Evolutionary conservation across 805 yeast genomes (phyloP).

Genomic region (Yarrowia sp.): DNA sequence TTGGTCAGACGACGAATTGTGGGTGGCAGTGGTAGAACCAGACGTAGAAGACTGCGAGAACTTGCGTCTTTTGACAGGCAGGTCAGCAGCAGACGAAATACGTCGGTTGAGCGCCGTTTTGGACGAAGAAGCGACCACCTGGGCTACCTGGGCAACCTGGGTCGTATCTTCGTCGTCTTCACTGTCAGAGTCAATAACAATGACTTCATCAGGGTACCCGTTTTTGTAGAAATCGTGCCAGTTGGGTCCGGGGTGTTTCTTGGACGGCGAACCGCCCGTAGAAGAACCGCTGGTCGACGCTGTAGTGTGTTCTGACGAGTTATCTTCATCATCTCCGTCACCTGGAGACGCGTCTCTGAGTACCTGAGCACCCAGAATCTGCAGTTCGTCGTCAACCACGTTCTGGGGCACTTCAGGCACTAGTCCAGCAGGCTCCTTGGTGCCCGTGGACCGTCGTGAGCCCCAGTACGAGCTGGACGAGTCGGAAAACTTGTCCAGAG

Average conservation of each 20-base stretch:
- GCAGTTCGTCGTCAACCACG: constrained; percentile 17
- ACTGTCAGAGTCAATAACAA: constrained; percentile 35
- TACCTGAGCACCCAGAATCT: constrained; percentile 6
- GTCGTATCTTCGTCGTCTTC: not conserved
- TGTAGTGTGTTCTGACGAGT: constrained; percentile 11
- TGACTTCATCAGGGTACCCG: constrained; percentile 37
- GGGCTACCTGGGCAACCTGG: not conserved
- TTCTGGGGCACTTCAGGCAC: not conserved
- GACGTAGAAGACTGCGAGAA: constrained; percentile 21
- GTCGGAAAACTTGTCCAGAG: constrained; percentile 20
- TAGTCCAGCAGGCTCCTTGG: constrained; percentile 1
- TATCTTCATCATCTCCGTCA: constrained; percentile 17
- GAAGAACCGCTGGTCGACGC: not conserved
- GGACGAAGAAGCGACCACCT: not conserved
- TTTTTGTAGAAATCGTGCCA: constrained; percentile 37
- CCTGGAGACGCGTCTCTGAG: constrained; percentile 15
- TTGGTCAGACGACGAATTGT: constrained; percentile 6
- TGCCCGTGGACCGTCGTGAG: constrained; percentile 15
- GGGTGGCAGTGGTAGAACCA: constrained; percentile 20
- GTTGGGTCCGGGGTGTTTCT: constrained; percentile 27
- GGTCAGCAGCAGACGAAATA: not conserved
- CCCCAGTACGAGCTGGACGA: constrained; percentile 20
- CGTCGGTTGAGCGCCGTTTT: not conserved
- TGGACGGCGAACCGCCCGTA: constrained; percentile 5
- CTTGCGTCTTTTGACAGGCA: constrained; percentile 11